A percentile compares a stretch with the other conserved stretches of the same genome.
These are phyloP conservation scores for Gliomastix tumulicola DNA, from an alignment of 2,329 filamentous ascomycete genomes.

Conservation along the genomic window DNA sequence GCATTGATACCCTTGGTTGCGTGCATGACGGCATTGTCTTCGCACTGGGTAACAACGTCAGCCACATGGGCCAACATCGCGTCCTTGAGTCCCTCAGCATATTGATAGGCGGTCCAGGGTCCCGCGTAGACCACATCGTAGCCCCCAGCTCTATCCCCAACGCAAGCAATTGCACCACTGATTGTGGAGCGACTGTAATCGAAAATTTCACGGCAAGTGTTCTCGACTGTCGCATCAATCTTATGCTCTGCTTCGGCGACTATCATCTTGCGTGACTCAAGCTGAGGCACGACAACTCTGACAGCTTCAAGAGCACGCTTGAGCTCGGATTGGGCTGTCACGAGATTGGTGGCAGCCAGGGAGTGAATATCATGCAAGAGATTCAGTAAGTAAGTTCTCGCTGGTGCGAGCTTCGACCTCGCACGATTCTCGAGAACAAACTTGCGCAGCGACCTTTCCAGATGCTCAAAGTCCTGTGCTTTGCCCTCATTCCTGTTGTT, in stretches of 20 bases:
- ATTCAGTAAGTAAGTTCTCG: conserved; percentile 91
- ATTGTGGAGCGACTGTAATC: conserved; percentile 72
- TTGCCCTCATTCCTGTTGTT: conserved; percentile 89
- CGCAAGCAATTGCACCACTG: conserved; percentile 65
- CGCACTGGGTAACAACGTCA: conserved; percentile 68
- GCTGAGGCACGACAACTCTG: conserved; percentile 72
- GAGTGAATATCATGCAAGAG: conserved; percentile 81
- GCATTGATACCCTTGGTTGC: conserved; percentile 75
- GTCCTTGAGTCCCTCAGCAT: conserved; percentile 85
- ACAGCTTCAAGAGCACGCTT: conserved; percentile 77
- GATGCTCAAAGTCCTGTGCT: conserved; percentile 77
- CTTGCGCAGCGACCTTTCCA: conserved; percentile 81
- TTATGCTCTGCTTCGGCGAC: conserved; percentile 72
- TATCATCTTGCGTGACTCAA: conserved; percentile 77
- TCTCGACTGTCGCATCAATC: conserved; percentile 75
- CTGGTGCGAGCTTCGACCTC: conserved; percentile 89
- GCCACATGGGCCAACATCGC: conserved; percentile 89
- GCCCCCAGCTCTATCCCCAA: conserved; percentile 69
- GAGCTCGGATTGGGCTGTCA: conserved; percentile 79
- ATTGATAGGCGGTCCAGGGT: conserved; percentile 77
- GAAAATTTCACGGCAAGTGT: conserved; percentile 80
- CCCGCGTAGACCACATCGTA: conserved; percentile 87
- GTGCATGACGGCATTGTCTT: conserved; percentile 75
- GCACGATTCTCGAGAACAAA: conserved; percentile 96
- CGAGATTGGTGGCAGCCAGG: conserved; percentile 78